Evolutionary conservation across 2,329 filamentous ascomycete genomes (phyloP), one percentile per base, ranked within the genome.

Genomic region (Aspergillus sergii): DNA sequence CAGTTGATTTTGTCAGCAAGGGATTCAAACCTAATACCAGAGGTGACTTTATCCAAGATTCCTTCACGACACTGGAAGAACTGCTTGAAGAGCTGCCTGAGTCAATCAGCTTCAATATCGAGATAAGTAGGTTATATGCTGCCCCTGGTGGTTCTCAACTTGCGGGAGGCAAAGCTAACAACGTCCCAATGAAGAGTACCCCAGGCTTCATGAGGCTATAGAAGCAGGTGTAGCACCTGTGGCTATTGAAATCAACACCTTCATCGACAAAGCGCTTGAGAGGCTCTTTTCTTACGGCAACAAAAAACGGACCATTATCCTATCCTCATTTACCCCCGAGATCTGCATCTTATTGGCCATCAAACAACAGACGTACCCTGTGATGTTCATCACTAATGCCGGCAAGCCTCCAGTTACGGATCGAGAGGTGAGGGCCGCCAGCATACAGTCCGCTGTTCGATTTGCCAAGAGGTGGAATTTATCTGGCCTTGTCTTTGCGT

Each of bases 401-500:
- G 72, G 73, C 41, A 72, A 69, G 30, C 53, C 55, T 12, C 69
- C 70, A 3, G 53, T 68, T 16, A 58, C 55, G 21, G 77, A 79
- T 60, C 30, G 51, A 39, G 62, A 64, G 8, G 66, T 71, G 48
- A 72, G 79, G 21, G 77, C 74, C 1, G 68, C 67, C n/a, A 79
- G 73, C 61, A 62, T 80, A 12, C 75, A 80, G 60, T 69, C 68
- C 26, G 79, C 76, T 1, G 68, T 80, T 21, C 68, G 69, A n/a
- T 81, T 81, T 62, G 78, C 79, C 16, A 71, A 69, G 46, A 61
- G 68, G 39, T 81, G 78, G 79, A 68, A 70, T 8, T 69, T 81
- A 11, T 57, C 71, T 8, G 80, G 80, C 0, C 61, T 81, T 34
- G 75, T 80, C 21, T 68, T 79, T 21, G 72, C 73, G 1, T 75